A percentile compares a stretch with the other conserved stretches of the same genome.
Conservation (phyloP, 2,329 filamentous ascomycete species). For the Trichoderma asperellum region DNA sequence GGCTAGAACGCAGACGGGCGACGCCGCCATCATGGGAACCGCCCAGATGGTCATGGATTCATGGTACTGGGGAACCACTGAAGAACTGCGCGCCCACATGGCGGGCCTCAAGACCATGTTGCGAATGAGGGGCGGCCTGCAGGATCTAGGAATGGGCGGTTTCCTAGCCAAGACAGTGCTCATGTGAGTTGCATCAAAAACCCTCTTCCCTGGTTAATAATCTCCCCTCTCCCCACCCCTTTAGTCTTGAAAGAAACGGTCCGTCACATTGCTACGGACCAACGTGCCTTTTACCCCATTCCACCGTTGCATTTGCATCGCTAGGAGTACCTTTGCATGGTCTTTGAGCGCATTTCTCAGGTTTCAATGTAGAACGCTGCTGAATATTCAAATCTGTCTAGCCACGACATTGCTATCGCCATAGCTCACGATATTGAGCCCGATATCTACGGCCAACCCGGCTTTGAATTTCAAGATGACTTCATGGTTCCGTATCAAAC, state of each 20-base stretch:
- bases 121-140: slow-evolving; percentile 50
- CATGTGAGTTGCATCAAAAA: slow-evolving; percentile 43
- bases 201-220: neutral
- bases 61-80: slow-evolving; percentile 57
- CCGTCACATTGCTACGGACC: neutral
- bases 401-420: slow-evolving; percentile 53
- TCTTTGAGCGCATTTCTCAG: neutral
- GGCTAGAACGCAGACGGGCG: slow-evolving; percentile 44
- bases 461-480: slow-evolving; percentile 49
- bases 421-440: slow-evolving; percentile 52
- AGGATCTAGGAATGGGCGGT: slow-evolving; percentile 51
- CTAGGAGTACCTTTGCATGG: neutral
- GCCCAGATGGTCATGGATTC: slow-evolving; percentile 55
- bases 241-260: neutral
- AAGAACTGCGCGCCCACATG: slow-evolving; percentile 52
- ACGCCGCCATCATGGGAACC: slow-evolving; percentile 53
- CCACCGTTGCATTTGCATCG: neutral
- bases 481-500: slow-evolving; percentile 47
- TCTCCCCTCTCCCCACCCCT: neutral
- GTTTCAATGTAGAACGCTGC: slow-evolving; percentile 22
- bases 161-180: slow-evolving; percentile 54
- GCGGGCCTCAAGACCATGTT: slow-evolving; percentile 55
- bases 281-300: neutral
- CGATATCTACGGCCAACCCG: slow-evolving; percentile 45
- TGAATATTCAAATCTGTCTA: slow-evolving; percentile 34